Percentiles rank a stretch among this genome's conserved stretches.
Conservation (phyloP, 352 stramenopile species). For the Pythium volutum region DNA sequence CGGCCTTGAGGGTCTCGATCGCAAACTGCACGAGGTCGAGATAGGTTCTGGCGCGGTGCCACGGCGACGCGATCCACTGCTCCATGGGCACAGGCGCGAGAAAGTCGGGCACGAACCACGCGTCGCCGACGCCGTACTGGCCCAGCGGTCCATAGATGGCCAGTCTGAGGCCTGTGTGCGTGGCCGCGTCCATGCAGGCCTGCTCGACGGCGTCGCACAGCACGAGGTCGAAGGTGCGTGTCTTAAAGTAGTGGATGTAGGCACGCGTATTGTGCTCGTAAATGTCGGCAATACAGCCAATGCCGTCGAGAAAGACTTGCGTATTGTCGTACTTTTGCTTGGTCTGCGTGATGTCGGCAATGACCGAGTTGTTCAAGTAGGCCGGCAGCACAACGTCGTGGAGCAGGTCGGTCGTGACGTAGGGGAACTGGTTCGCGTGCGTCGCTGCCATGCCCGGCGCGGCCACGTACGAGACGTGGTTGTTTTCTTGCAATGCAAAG, state of each 20-base stretch:
- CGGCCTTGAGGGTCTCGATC: constrained; percentile 22
- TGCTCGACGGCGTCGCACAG: constrained; percentile 25
- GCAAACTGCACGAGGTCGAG: constrained; percentile 24
- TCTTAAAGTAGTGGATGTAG: constrained; percentile 23
- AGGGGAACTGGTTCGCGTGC: constrained; percentile 23
- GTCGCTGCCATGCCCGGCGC: constrained; percentile 16
- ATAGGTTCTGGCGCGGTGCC: constrained; percentile 20
- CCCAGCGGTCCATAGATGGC: constrained; percentile 25
- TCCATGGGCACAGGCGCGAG: constrained; percentile 27
- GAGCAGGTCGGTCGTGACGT: constrained; percentile 21
- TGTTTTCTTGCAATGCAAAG: constrained; percentile 15
- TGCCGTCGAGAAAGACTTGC: constrained; percentile 21
- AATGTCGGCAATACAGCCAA: constrained; percentile 23
- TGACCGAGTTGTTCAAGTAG: constrained; percentile 28
- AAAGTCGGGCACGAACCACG: constrained; percentile 28
- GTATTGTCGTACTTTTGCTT: constrained; percentile 25
- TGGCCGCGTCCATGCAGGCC: constrained; percentile 24
- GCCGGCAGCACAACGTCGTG: constrained; percentile 10
- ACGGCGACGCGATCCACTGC: constrained; percentile 25
- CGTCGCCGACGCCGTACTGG: constrained; percentile 23
- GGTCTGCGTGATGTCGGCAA: constrained; percentile 24
- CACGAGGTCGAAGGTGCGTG: constrained; percentile 19
- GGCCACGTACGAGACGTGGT: constrained; percentile 25
- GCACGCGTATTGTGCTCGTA: constrained; percentile 25
- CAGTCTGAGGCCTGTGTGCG: constrained; percentile 22